Base-by-base conservation (phyloP, 1,139 yeast species). In the Tardiomyces blankii region DNA sequence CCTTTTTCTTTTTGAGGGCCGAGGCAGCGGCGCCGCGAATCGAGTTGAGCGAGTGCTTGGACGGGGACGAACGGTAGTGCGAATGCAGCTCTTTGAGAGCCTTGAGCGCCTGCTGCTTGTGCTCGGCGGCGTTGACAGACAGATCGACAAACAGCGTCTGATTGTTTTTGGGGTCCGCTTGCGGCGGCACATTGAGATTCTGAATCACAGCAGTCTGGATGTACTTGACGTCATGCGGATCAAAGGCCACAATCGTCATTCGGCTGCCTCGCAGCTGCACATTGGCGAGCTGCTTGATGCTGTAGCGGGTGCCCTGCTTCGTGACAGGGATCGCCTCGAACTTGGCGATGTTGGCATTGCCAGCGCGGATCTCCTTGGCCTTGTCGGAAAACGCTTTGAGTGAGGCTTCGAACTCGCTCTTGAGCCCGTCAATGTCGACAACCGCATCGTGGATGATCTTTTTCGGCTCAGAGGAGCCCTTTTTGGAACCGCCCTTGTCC, bases 191-290 rank as follows among this genome's bases (percentile, higher is more conserved):
- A 55, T 85, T 84, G 60, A 86, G 65, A 12, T 76, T 72, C 1
- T 76, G 82, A 50, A 87, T 63, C 39, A 89, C 79, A 0, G 88
- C 73, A 49, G 86, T 79, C 42, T 82, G 73, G 25, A 89, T 75
- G 51, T 75, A 73, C 57, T 85, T 83, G 25, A 78, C 73, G 54
- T 85, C 74, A 44, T 69, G 69, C 11, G 95, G 93, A 56, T 88
- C 96, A 62, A 82, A 89, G 1, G 88, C 91, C 0, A 95, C 87
- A 28, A 89, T 70, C 48, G 78, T 72, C 56, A 86, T 50, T 38
- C 73, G 47, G 45, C 77, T 74, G 11, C 91, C 91, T 56, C 86
- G 83, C 45, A 80, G 58, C 0, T 86, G 73, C 7, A 94, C 80
- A 50, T 85, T 84, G 0, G 96, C 96, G 30, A 88, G 64, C 8